Evolutionary conservation across 306 rosid genomes (phyloP), one percentile per base, ranked within the genome.

Genomic region (Trifolium subterraneum): DNA sequence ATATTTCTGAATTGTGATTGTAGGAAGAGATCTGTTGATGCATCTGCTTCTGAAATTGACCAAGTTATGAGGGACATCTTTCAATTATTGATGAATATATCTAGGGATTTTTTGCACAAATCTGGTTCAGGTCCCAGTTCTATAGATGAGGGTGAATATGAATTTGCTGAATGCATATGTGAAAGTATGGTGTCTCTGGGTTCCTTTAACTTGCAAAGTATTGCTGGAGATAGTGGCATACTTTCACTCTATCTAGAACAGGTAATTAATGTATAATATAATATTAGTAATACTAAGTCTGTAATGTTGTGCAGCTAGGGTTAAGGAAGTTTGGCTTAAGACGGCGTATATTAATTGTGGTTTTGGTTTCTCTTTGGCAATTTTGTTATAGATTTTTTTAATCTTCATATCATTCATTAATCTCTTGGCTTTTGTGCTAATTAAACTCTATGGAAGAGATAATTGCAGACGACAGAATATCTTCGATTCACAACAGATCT

Each of bases 151-250:
- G 86, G 84, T 59, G 91, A 92, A 83, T 82, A 80, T 69, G 96
- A 92, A 66, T 94, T 88, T 82, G 89, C 79, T 7, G 99, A 94
- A 74, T 90, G 63, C 71, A 73, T 90, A 74, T 94, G 97, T 84
- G 99, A 94, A 81, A 88, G 97, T 86, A 82, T 94, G 89, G 92
- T 86, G 75, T 92, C 87, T 61, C 73, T 94, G 87, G 97, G 99
- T 61, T 77, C 90, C 50, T 83, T 73, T 66, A 94, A 94, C 90
- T 79, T 94, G 88, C 98, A 85, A 68, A 90, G 93, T 76, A 85
- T 94, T 78, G 85, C 87, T 78, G 86, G 89, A 64, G 96, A 94
- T 72, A 83, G 56, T 82, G 75, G 70, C 64, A 19, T 84, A 27
- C 85, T 90, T 71, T 81, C 84, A 48, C 85, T 85, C 79, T 94